Evolutionary conservation across 345 rosid species (phyloP), one percentile per base, ranked within the genome.

Genomic region (Gossypium turneri): DNA sequence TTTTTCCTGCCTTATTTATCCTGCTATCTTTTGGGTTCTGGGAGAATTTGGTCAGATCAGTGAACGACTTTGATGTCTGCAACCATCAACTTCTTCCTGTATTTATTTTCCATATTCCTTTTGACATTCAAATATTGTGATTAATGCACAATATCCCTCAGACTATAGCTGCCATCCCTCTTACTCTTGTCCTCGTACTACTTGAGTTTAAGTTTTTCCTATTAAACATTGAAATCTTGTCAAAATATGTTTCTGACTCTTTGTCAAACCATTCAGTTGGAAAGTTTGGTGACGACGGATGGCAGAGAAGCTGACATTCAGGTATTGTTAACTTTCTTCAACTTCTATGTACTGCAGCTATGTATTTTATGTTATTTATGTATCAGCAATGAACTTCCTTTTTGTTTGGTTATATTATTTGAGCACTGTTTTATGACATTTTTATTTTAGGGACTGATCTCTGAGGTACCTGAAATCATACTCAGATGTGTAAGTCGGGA

Each of bases 381-480:
- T 29, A 10, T 3, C 3, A 9, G 38, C 25, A 25, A 68, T 50
- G 58, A 47, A 20, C 16, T 12, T 22, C 2, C 5, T 62, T 56
- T 34, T 27, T 50, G 43, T 45, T 61, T 62, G 45, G 57, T 62
- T 63, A 12, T 29, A 25, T 43, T 65, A 17, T 64, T 65, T 65
- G 51, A 43, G 45, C 45, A 24, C 22, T 24, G 57, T 9, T 48
- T 51, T 51, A 51, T 53, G 44, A 25, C 38, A 2, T 27, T 19
- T 34, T 44, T 59, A 15, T 78, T 44, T 79, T 80, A 95, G 99
- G 97, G 89, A 38, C 76, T 93, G 57, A 80, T 91, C 81, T 79
- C 97, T 53, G 98, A 91, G 83, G 97, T 95, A 82, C 97, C 98
- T 81, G 98, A 95, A 77, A 93, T 95, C 73, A 90, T 95, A 79